Evolutionary conservation across 2,329 filamentous ascomycete species (phyloP).

Genomic region (Allantophomopsis cytisporea): DNA sequence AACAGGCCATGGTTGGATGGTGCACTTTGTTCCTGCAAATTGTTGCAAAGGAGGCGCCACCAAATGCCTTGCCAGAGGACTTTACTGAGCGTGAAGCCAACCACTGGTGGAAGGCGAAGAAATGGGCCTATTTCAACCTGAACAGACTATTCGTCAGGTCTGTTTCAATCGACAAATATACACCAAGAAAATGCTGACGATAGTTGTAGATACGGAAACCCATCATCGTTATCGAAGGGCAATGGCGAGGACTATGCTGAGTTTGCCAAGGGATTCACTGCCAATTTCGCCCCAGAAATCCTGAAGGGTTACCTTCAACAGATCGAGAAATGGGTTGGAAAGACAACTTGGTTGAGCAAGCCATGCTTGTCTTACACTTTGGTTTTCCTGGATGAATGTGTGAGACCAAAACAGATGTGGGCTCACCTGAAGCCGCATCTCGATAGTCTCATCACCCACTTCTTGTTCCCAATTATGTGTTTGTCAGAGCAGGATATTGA

Average conservation of each 20-base stretch:
- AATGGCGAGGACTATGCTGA: conserved; percentile 65
- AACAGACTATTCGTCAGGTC: conserved; percentile 91
- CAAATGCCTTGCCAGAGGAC: conserved; percentile 65
- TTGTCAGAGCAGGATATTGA: conserved; percentile 85
- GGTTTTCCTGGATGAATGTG: conserved; percentile 91
- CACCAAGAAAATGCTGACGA: conserved; percentile 6
- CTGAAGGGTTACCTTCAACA: conserved; percentile 88
- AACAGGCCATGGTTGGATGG: conserved; percentile 83
- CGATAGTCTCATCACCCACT: conserved; percentile 83
- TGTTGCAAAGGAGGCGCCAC: conserved; percentile 72
- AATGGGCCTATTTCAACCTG: conserved; percentile 97
- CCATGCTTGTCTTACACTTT: conserved; percentile 87
- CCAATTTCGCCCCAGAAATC: conserved; percentile 88
- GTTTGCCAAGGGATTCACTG: conserved; percentile 84
- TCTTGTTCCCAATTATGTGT: conserved; percentile 91
- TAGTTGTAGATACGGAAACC: conserved; percentile 69
- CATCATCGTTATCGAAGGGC: conserved; percentile 55
- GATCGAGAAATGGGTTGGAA: conserved; percentile 95
- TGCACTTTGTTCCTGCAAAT: conserved; percentile 89
- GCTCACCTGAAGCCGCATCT: conserved; percentile 84
- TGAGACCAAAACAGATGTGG: conserved; percentile 97
- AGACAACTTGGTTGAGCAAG: conserved; percentile 88
- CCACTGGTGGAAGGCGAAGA: conserved; percentile 99
- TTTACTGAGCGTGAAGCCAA: conserved; percentile 79
- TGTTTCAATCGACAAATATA: conserved; percentile 11